Percentiles rank a stretch among this genome's conserved stretches.
Evolutionary conservation across 495 filamentous ascomycete genomes (phyloP).

Genomic region (Peziza echinospora): DNA sequence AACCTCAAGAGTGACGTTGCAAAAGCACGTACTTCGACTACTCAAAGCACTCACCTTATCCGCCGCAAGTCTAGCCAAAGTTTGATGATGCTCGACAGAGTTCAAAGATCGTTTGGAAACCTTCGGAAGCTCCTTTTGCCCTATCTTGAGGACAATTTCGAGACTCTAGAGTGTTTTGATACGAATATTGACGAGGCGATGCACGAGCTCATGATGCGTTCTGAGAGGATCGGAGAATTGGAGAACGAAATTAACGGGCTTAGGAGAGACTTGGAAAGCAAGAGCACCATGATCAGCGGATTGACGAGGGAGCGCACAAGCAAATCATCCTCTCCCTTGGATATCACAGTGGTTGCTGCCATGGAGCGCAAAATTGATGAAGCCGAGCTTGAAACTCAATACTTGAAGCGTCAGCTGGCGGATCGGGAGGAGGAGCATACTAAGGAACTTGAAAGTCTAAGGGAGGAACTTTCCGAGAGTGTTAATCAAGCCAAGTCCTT

Average conservation of each 20-base stretch:
- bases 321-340: conserved; percentile 61
- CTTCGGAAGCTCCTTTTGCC: conserved; percentile 71
- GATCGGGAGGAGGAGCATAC: conserved; percentile 51
- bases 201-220: conserved; percentile 70
- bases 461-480: conserved; percentile 31
- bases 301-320: conserved; percentile 78
- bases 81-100: conserved; percentile 69
- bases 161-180: conserved; percentile 81
- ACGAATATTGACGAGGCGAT: conserved; percentile 75
- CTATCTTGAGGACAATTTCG: conserved; percentile 59
- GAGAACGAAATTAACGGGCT: conserved; percentile 65
- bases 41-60: conserved; percentile 44
- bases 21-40: conserved; percentile 48
- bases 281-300: conserved; percentile 83
- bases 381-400: conserved; percentile 57
- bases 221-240: conserved; percentile 71
- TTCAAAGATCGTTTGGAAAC: conserved; percentile 75
- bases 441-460: conserved; percentile 45
- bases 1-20: conserved; percentile 70
- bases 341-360: conserved; percentile 74
- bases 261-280: conserved; percentile 89
- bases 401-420: conserved; percentile 49
- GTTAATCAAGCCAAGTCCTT: conserved; percentile 2
- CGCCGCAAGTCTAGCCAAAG: conserved; percentile 89
- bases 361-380: conserved; percentile 73